These are phyloP conservation scores for Ceratonia siliqua DNA, from an alignment of 306 rosid genomes.

Conservation along the genomic window DNA sequence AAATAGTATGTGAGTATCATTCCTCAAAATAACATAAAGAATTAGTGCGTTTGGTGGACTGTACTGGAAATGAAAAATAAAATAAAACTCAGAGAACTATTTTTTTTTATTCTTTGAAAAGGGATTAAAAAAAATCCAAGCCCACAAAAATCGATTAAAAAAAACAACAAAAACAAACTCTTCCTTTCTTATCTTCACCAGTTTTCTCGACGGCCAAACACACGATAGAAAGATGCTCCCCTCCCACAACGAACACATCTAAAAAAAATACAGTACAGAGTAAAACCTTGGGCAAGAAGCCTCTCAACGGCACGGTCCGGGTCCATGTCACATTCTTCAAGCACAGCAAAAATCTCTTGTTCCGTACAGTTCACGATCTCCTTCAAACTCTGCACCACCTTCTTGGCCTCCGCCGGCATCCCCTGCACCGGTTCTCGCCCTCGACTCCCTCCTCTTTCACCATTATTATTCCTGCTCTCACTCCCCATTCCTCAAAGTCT, in stretches of 20 bases:
- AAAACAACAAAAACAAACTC: not conserved
- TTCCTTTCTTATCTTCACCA: not conserved
- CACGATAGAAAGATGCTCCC: not conserved
- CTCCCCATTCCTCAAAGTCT: not conserved
- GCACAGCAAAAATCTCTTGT: conserved; percentile 6
- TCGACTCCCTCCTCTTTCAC: not conserved
- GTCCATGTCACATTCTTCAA: conserved; percentile 24
- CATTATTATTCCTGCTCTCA: not conserved
- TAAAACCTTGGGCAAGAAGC: conserved; percentile 50
- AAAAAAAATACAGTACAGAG: not conserved
- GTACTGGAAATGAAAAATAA: not conserved
- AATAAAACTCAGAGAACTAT: not conserved
- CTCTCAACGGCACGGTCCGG: conserved; percentile 22
- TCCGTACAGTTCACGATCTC: conserved; percentile 18
- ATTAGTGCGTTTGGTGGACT: not conserved
- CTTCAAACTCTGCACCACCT: conserved; percentile 18
- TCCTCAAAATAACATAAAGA: not conserved
- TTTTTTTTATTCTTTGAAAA: not conserved
- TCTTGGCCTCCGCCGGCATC: not conserved
- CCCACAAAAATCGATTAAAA: not conserved
- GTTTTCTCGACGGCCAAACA: not conserved
- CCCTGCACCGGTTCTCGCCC: not conserved
- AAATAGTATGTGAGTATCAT: too few species aligned
- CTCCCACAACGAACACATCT: not conserved
- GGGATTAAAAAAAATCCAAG: not conserved